Conservation (phyloP, 2,329 filamentous ascomycete species). For the Monosporascus ibericus region DNA sequence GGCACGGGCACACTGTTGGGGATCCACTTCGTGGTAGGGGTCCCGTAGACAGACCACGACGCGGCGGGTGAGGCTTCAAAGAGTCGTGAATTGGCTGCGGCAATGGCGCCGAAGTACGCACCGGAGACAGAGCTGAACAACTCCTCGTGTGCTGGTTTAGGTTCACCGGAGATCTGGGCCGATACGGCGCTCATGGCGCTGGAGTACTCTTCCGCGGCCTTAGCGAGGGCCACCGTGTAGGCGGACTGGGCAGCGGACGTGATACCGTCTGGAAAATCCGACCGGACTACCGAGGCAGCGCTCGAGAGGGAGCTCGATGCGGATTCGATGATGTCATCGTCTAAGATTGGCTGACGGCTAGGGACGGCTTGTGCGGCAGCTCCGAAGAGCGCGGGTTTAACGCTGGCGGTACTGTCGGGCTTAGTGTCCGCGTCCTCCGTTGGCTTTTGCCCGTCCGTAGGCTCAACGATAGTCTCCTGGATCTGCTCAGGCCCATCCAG, state of each 20-base stretch:
- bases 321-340: slow-evolving; percentile 38
- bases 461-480: slow-evolving; percentile 28
- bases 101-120: slow-evolving; percentile 61
- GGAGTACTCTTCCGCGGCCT: slow-evolving; percentile 62
- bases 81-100: slow-evolving; percentile 54
- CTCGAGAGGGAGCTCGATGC: slow-evolving; percentile 29
- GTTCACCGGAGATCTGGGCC: slow-evolving; percentile 60
- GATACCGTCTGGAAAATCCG: slow-evolving; percentile 30
- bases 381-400: slow-evolving; percentile 45
- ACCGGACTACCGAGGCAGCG: slow-evolving; percentile 27
- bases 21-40: slow-evolving; percentile 35
- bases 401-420: slow-evolving; percentile 18
- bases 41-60: slow-evolving; percentile 43
- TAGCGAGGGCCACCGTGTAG: slow-evolving; percentile 59
- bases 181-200: slow-evolving; percentile 63
- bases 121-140: slow-evolving; percentile 63
- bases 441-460: slow-evolving; percentile 15
- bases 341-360: slow-evolving; percentile 41
- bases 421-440: slow-evolving; percentile 1
- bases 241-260: slow-evolving; percentile 45
- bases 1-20: slow-evolving; percentile 18
- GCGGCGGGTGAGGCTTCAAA: slow-evolving; percentile 49
- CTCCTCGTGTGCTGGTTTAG: slow-evolving; percentile 63
- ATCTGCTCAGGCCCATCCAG: slow-evolving; percentile 23
- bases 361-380: slow-evolving; percentile 45